Evolutionary conservation across 495 filamentous ascomycete species (phyloP), one percentile per base, ranked within the genome.

Genomic region (Penicillium antarcticum): DNA sequence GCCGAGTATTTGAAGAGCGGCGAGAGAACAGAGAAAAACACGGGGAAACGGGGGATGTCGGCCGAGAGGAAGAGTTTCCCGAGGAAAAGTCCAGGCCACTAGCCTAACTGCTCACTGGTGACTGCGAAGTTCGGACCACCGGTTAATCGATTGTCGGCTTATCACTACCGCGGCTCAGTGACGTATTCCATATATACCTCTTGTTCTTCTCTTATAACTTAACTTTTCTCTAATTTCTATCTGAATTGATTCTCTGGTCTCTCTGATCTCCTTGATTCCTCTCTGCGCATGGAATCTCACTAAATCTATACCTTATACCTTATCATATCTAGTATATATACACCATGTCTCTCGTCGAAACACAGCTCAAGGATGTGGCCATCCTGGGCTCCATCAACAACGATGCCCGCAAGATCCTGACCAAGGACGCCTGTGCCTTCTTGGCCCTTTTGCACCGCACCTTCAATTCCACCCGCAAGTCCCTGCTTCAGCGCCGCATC

Each of bases 371-470:
- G 75, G 91, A 91, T 73, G 94, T 96, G 55, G 80, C 85, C 67
- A 80, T 98, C 76, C 82, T 91, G 40, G 92, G 90, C 58, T 56
- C 79, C 33, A 74, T 97, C 62, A 81, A 80, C 60, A 87, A 92
- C 45, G 77, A 88, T 60, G 83, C 89, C 61, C 83, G 84, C 72
- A 91, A 94, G 77, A 92, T 98, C 72, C 83, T 98, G 49, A 97
- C 82, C 56, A 92, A 89, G 57, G 83, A 95, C 33, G 95, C 92
- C 24, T 86, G 88, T 50, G 90, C 89, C 52, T 99, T 97, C 78
- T 81, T 98, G 17, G 90, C 92, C 32, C 84, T 96, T 54, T 83
- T 98, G 51, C 94, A 98, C 72, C 86, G 92, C 57, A 87, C 90
- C 34, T 98, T 97, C 83, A 96, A 97, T 71, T 66, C 68, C 36